Percentiles rank a stretch among this genome's conserved stretches.
Evolutionary conservation across 345 rosid genomes (phyloP).

Genomic region (Brassica napus): DNA sequence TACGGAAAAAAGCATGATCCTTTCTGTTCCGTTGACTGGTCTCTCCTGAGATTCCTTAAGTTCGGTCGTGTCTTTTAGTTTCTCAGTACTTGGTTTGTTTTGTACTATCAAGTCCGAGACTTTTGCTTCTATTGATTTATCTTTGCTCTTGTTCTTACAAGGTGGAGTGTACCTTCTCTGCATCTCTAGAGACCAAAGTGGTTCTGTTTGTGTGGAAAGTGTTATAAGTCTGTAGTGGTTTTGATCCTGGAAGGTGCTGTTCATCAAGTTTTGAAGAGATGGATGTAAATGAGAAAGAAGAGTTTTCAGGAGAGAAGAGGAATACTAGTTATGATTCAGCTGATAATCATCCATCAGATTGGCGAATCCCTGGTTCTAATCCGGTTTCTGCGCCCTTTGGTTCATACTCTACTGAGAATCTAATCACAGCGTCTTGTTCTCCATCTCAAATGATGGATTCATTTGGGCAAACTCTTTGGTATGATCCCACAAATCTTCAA

Average conservation of each 20-base stretch:
- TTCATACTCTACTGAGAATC: conserved; percentile 56
- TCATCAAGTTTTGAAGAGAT: conserved; percentile 39
- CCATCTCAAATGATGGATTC: conserved; percentile 73
- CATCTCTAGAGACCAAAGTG: conserved; percentile 7
- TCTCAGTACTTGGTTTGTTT: conserved; percentile 7
- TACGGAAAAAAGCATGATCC: conserved; percentile 57
- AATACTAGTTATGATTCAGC: conserved; percentile 52
- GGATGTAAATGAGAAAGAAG: conserved; percentile 68
- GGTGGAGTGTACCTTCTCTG: conserved; percentile 26
- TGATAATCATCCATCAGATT: conserved; percentile 51
- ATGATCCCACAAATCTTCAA: conserved; percentile 56
- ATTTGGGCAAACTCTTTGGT: conserved; percentile 67
- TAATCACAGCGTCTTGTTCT: conserved; percentile 56
- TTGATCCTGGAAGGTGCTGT: conserved; percentile 27
- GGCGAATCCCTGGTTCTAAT: conserved; percentile 60
- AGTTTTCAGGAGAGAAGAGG: conserved; percentile 59
- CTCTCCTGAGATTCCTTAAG: conserved; percentile 40
- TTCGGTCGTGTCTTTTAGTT: conserved; percentile 26
- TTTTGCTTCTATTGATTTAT: background rate
- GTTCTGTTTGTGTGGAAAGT: background rate
- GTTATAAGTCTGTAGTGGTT: conserved; percentile 26
- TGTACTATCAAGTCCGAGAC: conserved; percentile 1
- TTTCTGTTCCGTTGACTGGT: conserved; percentile 61
- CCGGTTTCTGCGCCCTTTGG: conserved; percentile 51
- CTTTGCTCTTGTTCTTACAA: conserved; percentile 9